Base-by-base conservation (phyloP, 441 rosid species). In the Omphalea diandra region DNA sequence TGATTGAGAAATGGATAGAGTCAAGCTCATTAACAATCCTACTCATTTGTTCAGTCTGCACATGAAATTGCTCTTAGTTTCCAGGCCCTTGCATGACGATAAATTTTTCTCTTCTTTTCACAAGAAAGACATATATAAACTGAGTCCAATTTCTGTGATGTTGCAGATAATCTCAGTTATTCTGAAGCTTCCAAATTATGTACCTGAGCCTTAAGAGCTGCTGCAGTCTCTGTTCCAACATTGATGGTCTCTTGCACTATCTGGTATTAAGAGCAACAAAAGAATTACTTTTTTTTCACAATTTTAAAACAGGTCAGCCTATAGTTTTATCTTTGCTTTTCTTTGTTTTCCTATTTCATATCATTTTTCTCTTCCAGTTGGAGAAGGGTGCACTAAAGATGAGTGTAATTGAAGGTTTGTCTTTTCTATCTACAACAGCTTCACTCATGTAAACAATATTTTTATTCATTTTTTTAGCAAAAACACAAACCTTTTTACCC, bases 21-120 rank as follows among this genome's bases (percentile, higher is more conserved):
- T 94, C 98, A 6, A 94, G 85, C 80, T 94, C 99, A 77, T 92
- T 92, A 64, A 94, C 97, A 70, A 94, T 86, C 83, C 96, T 89
- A 79, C 94, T 87, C 98, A 94, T 94, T 88, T 94, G 97, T 72
- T 94, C 99, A 4, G 99, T 94, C 98, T 92, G 86, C 67, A 84
- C 35, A 81, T 0, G 57, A 68, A 68, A 63, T 65, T 63, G 71
- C 8, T 67, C 35, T 83, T 73, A 77, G 69, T 22, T 57, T 43
- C 52, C n/a, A 22, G 14, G 61, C 65, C 75, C 26, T 32, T 54
- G 41, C 59, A 40, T 20, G 40, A 74, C 17, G n/a, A 53, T 17
- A 7, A 26, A 43, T 64, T 55, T 31, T 52, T 7, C 20, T 18
- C 3, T 22, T 64, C 12, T 32, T 59, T 40, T 22, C 11, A 11